A percentile compares a stretch with the other conserved stretches of the same genome.
Evolutionary conservation across 2,329 filamentous ascomycete genomes (phyloP).

Genomic region (Penicillium sp.): DNA sequence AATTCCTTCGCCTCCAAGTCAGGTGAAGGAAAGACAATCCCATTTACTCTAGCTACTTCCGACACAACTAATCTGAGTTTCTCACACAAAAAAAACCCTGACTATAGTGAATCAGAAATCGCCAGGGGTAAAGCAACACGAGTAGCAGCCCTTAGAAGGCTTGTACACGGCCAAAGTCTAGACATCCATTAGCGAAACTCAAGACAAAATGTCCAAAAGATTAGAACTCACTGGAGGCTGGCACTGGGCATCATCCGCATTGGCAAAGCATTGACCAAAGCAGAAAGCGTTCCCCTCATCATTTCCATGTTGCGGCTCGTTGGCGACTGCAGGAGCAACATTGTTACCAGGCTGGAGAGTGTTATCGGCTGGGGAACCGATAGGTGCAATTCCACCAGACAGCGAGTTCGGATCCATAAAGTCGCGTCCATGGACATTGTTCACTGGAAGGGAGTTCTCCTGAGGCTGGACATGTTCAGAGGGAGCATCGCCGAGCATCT

Average conservation of each 20-base stretch:
- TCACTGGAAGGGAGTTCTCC: too few relatives aligned
- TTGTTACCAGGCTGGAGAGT: constrained; percentile 7
- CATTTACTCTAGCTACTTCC: too few relatives aligned
- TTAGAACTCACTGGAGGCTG: constrained; percentile 17
- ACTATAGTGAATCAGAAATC: constrained; percentile 8
- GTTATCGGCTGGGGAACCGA: not conserved
- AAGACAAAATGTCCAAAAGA: not conserved
- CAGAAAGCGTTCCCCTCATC: constrained; percentile 23
- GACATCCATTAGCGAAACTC: not conserved
- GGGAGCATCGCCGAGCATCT: too few relatives aligned
- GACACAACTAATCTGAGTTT: too few relatives aligned
- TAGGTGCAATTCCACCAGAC: constrained; percentile 6
- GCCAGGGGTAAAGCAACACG: constrained; percentile 15
- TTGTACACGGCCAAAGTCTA: constrained; percentile 8
- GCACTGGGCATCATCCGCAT: constrained; percentile 13
- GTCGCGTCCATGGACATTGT: not conserved
- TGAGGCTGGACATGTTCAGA: too few relatives aligned
- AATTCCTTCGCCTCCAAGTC: too few relatives aligned
- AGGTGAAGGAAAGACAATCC: too few relatives aligned
- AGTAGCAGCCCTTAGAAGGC: constrained; percentile 15
- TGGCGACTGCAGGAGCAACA: constrained; percentile 11
- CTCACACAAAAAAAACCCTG: not conserved
- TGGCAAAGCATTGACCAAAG: constrained; percentile 12
- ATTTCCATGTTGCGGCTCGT: not conserved
- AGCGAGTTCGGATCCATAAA: not conserved